Percentiles rank a stretch among this genome's conserved stretches.
Evolutionary conservation across 495 filamentous ascomycete species (phyloP).

Genomic region (Talaromyces wortmannii): DNA sequence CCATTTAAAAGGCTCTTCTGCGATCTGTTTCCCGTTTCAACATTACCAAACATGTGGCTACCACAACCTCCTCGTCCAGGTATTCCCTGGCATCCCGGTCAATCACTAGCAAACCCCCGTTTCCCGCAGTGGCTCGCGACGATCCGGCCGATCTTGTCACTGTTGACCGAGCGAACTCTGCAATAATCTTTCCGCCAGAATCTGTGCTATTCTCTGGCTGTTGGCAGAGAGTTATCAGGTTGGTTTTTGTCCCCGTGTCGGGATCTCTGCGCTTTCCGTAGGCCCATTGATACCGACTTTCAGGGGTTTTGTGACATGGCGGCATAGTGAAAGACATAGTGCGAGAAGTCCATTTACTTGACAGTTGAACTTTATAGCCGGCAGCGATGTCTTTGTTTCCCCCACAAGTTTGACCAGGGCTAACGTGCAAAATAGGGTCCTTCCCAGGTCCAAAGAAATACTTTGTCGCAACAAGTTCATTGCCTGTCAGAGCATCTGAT

Average conservation of each 20-base stretch:
- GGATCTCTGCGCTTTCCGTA: conserved; percentile 32
- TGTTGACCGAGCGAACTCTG: conserved; percentile 35
- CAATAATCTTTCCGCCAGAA: conserved; percentile 22
- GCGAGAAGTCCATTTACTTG: conserved; percentile 26
- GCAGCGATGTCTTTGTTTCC: background rate
- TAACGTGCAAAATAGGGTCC: conserved; percentile 15
- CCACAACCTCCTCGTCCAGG: conserved; percentile 35
- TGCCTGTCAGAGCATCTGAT: conserved; percentile 13
- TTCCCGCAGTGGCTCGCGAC: conserved; percentile 33
- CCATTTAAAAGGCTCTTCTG: conserved; percentile 35
- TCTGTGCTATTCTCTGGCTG: conserved; percentile 8
- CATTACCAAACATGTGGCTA: conserved; percentile 47
- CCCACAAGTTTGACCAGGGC: conserved; percentile 6
- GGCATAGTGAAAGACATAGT: conserved; percentile 26
- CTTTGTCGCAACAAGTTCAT: conserved; percentile 37
- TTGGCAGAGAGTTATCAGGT: conserved; percentile 24
- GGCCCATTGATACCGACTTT: conserved; percentile 39
- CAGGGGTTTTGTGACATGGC: conserved; percentile 3
- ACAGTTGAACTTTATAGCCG: conserved; percentile 17
- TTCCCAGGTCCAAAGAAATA: conserved; percentile 37
- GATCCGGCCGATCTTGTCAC: conserved; percentile 35
- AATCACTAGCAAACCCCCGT: conserved; percentile 43
- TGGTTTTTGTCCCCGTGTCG: conserved; percentile 16
- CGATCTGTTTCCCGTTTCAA: conserved; percentile 54
- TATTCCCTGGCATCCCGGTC: conserved; percentile 22